Evolutionary conservation across 192 early-diverging fungal genomes (phyloP).

Genomic region (Coemansia sp.): DNA sequence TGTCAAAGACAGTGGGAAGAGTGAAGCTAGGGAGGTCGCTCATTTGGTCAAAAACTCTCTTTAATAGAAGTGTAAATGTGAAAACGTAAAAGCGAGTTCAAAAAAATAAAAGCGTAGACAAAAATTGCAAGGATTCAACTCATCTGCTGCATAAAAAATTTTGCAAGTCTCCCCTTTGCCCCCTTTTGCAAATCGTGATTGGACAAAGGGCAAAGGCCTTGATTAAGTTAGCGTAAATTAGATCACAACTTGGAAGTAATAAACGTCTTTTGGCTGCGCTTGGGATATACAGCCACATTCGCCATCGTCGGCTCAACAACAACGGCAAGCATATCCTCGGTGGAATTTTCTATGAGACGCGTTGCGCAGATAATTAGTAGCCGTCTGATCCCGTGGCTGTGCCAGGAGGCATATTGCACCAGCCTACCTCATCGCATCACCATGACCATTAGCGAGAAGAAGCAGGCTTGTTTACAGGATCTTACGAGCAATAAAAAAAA

Average conservation of each 20-base stretch:
- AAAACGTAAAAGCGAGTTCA: neutral
- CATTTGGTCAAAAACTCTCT: conserved; percentile 29
- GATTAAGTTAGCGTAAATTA: neutral
- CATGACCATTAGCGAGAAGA: too few relatives aligned
- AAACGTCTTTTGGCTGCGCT: neutral
- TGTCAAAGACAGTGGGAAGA: conserved; percentile 80
- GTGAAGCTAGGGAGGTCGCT: conserved; percentile 63
- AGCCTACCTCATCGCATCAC: too few relatives aligned
- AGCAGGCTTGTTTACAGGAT: too few relatives aligned
- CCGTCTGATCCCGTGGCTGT: too few relatives aligned
- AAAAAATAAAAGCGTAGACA: neutral
- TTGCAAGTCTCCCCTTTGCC: neutral
- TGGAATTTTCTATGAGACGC: too few relatives aligned
- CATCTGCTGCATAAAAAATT: neutral
- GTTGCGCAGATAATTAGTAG: too few relatives aligned
- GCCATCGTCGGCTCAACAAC: too few relatives aligned
- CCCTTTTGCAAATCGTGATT: too few relatives aligned
- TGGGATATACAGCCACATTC: too few relatives aligned
- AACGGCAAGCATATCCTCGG: too few relatives aligned
- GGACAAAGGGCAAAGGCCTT: neutral
- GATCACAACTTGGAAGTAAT: neutral
- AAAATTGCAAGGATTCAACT: neutral
- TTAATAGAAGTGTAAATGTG: neutral
- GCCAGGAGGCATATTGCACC: too few relatives aligned
- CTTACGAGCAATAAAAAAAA: too few relatives aligned